These are phyloP conservation scores for Globisporangium alternatum DNA, from an alignment of 352 stramenopile genomes.

Conservation along the genomic window DNA sequence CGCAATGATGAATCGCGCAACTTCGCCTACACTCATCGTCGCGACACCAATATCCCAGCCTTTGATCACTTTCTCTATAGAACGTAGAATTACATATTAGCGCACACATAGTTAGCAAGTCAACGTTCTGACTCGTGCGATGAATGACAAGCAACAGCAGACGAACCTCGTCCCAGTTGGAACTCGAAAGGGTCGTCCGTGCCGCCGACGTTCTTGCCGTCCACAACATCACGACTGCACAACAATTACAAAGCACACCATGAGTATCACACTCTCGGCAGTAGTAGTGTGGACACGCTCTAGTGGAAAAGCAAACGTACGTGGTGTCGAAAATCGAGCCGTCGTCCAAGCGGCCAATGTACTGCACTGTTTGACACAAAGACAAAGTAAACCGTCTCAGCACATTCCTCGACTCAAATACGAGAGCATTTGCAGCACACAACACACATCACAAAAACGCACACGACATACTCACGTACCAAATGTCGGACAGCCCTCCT, in stretches of 20 bases:
- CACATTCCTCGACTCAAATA: background rate
- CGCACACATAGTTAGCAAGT: background rate
- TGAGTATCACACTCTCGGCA: background rate
- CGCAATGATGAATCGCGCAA: constrained; percentile 82
- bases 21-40: constrained; percentile 75
- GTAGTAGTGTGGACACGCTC: background rate
- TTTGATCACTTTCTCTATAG: constrained; percentile 82
- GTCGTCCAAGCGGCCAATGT: constrained; percentile 76
- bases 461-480: constrained; percentile 20
- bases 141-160: background rate
- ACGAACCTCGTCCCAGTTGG: constrained; percentile 66
- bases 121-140: background rate
- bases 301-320: constrained; percentile 25
- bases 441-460: background rate
- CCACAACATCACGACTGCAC: constrained; percentile 65
- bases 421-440: background rate
- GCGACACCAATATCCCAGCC: constrained; percentile 83
- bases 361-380: constrained; percentile 51
- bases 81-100: background rate
- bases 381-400: background rate
- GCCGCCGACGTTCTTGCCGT: constrained; percentile 77
- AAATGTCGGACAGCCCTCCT: constrained; percentile 84
- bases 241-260: background rate
- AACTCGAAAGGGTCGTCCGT: constrained; percentile 87
- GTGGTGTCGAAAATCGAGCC: constrained; percentile 88